Base-by-base conservation (phyloP, 73 alveolate species). In the Paramecium sexaurelia region DNA sequence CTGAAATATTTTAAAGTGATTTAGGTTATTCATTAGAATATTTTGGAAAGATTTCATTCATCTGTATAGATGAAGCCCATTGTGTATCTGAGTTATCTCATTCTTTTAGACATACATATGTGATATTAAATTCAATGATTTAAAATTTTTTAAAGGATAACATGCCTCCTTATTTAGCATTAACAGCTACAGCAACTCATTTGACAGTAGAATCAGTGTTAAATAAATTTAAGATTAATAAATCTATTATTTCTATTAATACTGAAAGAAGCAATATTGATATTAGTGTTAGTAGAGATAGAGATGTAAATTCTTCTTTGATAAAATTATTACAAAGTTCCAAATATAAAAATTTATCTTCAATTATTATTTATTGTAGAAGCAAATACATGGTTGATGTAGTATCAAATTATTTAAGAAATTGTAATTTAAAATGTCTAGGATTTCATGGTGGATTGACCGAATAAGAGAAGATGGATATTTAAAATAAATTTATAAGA, bases 31-130 rank as follows among this genome's bases (percentile, higher is more conserved):
- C 95, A 69, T 55, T 98, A 51, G 93, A 91, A 35, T 94, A 95
- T 55, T 93, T 97, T 71, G 67, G 67, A n/a, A 87, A 94, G 82
- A 97, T 98, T 33, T 89, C 97, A 33, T 91, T 96, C 86, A 97
- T 97, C 36, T 96, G 99, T 56, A 94, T 98, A 8, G 99, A 98
- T 91, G 99, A 98, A 66, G 98, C 98, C 67, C 98, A 95, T 61
- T 97, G 99, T 89, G 96, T 98, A 5, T 94, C 98, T 35, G 97
- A 96, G 84, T 92, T 96, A 94, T 95, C 99, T 19, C 97, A 95
- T 84, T 96, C 97, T 68, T 97, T 97, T 95, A 95, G 99, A 82
- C 98, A 97, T 69, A 92, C 98, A 19, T 98, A 96, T 92, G 90
- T 98, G 37, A 92, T 91, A 19, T 78, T 97, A 2, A 90, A 95